These are phyloP conservation scores for Rhipidocladum racemiflorum DNA, from an alignment of 176 grass and related monocot genomes.

Conservation along the genomic window DNA sequence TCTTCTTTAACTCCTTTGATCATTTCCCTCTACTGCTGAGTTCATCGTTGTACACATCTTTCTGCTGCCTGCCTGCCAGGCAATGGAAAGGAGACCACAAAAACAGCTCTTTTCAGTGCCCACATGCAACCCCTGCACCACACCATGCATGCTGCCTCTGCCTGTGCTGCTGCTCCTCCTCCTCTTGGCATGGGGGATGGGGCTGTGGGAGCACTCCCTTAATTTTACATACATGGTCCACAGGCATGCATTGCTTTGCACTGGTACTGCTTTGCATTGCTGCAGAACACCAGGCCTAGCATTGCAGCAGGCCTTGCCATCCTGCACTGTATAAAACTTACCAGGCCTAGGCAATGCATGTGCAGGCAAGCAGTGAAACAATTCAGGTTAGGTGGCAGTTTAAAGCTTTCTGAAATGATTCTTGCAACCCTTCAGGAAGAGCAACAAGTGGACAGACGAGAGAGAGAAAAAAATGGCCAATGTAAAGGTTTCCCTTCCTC, in stretches of 20 bases:
- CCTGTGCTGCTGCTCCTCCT: neutral
- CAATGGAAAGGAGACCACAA: neutral
- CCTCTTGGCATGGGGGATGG: too few species aligned
- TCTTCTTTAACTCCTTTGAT: neutral
- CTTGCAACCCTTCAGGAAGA: neutral
- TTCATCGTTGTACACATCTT: neutral
- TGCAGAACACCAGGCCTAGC: neutral
- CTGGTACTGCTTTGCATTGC: neutral
- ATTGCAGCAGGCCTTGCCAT: constrained; percentile 2
- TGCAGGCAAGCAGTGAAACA: neutral
- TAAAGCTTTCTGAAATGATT: constrained; percentile 21
- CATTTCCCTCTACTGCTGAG: neutral
- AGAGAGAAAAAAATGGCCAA: too few species aligned
- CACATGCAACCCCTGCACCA: constrained; percentile 31
- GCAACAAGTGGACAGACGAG: neutral
- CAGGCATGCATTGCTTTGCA: neutral
- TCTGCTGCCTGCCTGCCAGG: neutral
- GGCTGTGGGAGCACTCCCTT: neutral
- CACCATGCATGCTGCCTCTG: constrained; percentile 12
- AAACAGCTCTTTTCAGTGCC: constrained; percentile 25
- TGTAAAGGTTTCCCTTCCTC: neutral
- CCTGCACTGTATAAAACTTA: neutral
- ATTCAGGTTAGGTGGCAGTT: constrained; percentile 26
- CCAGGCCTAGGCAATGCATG: neutral
- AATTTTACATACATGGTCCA: neutral